These are phyloP conservation scores for Pogostemon cablin DNA, from an alignment of 257 asterid genomes.

Conservation along the genomic window DNA sequence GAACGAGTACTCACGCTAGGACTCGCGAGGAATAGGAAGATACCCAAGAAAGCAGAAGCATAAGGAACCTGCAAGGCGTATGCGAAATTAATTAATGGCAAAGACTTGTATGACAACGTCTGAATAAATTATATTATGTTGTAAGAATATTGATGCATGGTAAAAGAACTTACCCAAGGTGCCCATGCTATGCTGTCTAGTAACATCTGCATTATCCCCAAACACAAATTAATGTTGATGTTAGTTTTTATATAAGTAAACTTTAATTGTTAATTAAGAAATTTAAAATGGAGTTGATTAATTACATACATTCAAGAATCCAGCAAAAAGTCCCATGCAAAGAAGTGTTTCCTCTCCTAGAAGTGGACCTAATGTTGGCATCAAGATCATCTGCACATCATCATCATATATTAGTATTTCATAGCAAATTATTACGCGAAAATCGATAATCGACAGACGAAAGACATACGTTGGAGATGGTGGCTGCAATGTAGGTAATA, in stretches of 20 bases:
- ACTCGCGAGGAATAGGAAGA: slow-evolving; percentile 62
- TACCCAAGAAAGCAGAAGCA: slow-evolving; percentile 57
- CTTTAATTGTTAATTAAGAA: background rate
- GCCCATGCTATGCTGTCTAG: slow-evolving; percentile 88
- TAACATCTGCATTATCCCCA: slow-evolving; percentile 58
- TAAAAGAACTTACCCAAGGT: slow-evolving; percentile 53
- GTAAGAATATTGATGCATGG: too few species aligned
- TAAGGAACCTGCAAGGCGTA: slow-evolving; percentile 63
- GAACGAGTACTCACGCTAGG: slow-evolving; percentile 64
- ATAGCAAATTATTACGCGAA: background rate
- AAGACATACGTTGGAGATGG: slow-evolving; percentile 51
- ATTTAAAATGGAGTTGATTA: background rate
- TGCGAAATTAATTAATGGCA: background rate
- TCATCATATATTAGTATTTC: background rate
- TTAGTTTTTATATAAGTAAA: background rate
- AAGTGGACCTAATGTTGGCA: slow-evolving; percentile 73
- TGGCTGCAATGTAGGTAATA: slow-evolving; percentile 53
- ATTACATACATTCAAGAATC: slow-evolving; percentile 47
- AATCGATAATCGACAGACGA: background rate
- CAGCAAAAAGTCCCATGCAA: slow-evolving; percentile 73
- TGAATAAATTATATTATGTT: too few species aligned
- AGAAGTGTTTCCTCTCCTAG: slow-evolving; percentile 80
- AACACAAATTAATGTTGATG: slow-evolving; percentile 6
- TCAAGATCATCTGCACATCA: slow-evolving; percentile 63
- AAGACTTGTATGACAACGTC: background rate